Conservation (phyloP, 1,284 basidiomycete species). For the Cutaneotrichosporon cavernicola region DNA sequence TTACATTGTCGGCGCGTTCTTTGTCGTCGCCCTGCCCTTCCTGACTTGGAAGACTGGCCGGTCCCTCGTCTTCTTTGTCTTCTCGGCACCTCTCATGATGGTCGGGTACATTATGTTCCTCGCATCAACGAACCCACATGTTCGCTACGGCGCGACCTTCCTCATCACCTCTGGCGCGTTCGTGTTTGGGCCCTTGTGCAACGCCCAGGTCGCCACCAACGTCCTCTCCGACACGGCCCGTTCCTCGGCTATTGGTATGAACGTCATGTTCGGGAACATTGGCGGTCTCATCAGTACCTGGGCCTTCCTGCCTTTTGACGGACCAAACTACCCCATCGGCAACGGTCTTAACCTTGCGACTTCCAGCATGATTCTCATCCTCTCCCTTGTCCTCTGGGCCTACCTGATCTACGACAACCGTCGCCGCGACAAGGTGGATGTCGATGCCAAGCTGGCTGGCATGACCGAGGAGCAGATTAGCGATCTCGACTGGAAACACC, state of each 20-base stretch:
- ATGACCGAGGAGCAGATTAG: conserved; percentile 13
- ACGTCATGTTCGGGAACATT: conserved; percentile 23
- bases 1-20: conserved; percentile 42
- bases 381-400: conserved; percentile 7
- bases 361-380: conserved; percentile 13
- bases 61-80: conserved; percentile 37
- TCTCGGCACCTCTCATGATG: conserved; percentile 40
- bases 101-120: conserved; percentile 44
- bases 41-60: conserved; percentile 43
- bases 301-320: conserved; percentile 18
- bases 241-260: conserved; percentile 13
- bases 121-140: conserved; percentile 13
- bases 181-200: conserved; percentile 19
- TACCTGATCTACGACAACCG: conserved; percentile 19
- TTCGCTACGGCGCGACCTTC: conserved; percentile 24
- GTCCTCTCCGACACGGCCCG: conserved; percentile 21
- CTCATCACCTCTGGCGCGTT: conserved; percentile 21
- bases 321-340: conserved; percentile 22
- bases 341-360: conserved; percentile 28
- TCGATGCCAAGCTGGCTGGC: conserved; percentile 7
- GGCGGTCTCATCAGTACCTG: conserved; percentile 25
- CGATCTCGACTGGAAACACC: conserved; percentile 25
- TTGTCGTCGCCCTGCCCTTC: conserved; percentile 36
- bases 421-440: conserved; percentile 17
- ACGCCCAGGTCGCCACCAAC: conserved; percentile 21